Evolutionary conservation across 2,329 filamentous ascomycete species (phyloP), one percentile per base, ranked within the genome.

Genomic region (Rugonectria rugulosa): DNA sequence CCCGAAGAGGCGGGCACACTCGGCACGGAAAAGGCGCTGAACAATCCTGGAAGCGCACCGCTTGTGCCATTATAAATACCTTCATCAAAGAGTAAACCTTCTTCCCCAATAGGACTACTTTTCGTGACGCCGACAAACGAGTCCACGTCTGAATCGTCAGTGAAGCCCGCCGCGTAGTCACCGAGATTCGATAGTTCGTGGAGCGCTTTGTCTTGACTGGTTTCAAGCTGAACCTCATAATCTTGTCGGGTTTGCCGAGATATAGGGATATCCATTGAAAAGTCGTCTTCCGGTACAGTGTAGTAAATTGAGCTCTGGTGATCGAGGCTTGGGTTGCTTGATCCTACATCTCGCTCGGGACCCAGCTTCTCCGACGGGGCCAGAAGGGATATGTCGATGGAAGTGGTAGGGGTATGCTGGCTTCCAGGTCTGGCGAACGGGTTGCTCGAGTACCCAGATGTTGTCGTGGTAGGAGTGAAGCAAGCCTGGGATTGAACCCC

Each of bases 401-500:
- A 81, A 1, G 79, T 81, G 31, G 73, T 75, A 3, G 77, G 73
- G 0, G 79, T 81, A 41, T 80, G 78, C 5, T 73, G 73, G 0
- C 78, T 79, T 17, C 71, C 67, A 0, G 77, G 75, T 5, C 73
- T 65, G 1, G 63, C 67, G 31, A 75, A 77, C 1, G 67, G 68
- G 19, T 76, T 78, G 53, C 73, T 77, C 1, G 77, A 78, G 67
- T 73, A 42, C 61, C 72, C 24, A 68, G 64, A 65, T 70, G 47
- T 66, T 44, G 59, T 61, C 1, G 66, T 64, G 1, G 66, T 62
- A 3, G 66, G 65, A 5, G 66, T 66, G 8, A 75, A 66, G 1
- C 77, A 79, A 2, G 76, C 72, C 12, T 75, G 65, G 1, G 76
- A 77, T 64, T 68, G 74, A 5, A 72, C 69, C 4, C 72, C 72